Conservation (phyloP, 2,329 filamentous ascomycete genomes). For the Colletotrichum graminicola region DNA sequence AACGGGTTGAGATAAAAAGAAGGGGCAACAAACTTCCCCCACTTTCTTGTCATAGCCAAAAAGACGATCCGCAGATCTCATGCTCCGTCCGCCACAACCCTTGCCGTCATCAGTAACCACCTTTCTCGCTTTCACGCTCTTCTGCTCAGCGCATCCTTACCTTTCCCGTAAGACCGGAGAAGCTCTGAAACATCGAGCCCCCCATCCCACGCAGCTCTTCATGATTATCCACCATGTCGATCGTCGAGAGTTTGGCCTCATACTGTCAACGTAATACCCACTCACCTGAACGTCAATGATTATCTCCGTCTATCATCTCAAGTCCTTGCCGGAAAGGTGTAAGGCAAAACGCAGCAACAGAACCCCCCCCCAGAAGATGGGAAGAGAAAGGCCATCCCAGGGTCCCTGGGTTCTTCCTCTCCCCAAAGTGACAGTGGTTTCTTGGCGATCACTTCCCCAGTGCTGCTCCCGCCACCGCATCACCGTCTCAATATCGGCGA, state of each 20-base stretch:
- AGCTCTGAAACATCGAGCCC: slow-evolving; percentile 19
- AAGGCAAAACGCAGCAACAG: not conserved
- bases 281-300: not conserved
- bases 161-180: not conserved
- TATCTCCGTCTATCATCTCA: not conserved
- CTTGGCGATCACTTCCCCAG: slow-evolving; percentile 5
- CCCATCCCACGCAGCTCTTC: not conserved
- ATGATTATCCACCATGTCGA: slow-evolving; percentile 6
- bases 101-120: not conserved
- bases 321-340: not conserved
- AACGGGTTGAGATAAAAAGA: not conserved
- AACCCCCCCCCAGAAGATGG: not conserved
- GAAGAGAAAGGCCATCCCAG: slow-evolving; percentile 3
- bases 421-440: not conserved
- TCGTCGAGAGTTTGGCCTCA: slow-evolving; percentile 1
- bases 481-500: slow-evolving; percentile 14
- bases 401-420: not conserved
- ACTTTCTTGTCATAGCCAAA: not conserved
- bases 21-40: not conserved
- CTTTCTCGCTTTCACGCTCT: not conserved
- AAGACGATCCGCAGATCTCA: slow-evolving; percentile 8
- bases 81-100: not conserved
- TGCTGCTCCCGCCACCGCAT: slow-evolving; percentile 6
- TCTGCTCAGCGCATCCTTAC: slow-evolving; percentile 3
- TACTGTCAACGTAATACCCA: slow-evolving; percentile 1